A percentile compares a stretch with the other conserved stretches of the same genome.
Conservation (phyloP, 2,329 filamentous ascomycete species). For the Sarocladium strictum region DNA sequence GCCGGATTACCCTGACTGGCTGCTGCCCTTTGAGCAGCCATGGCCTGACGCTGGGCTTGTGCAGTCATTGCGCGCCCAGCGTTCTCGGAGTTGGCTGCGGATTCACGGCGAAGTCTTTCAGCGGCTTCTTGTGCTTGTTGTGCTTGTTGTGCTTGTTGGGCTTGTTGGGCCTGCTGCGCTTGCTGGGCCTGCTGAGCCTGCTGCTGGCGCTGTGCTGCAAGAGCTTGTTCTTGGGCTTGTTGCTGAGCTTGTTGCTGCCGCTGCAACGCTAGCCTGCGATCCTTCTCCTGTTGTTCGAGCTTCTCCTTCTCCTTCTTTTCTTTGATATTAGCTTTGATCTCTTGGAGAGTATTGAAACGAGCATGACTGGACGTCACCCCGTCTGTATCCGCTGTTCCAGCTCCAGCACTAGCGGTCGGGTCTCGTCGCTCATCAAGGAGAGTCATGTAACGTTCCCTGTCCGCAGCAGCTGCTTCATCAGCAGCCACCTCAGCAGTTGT, state of each 20-base stretch:
- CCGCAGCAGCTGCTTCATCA: constrained; percentile 85
- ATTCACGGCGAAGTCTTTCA: constrained; percentile 2
- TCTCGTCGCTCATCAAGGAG: constrained; percentile 79
- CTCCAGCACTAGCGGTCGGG: constrained; percentile 50
- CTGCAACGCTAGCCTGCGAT: constrained; percentile 44
- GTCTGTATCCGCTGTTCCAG: constrained; percentile 61
- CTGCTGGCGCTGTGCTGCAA: constrained; percentile 20
- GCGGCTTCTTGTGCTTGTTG: constrained; percentile 16
- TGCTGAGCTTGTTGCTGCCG: constrained; percentile 47
- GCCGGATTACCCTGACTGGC: constrained; percentile 13
- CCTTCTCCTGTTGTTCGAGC: constrained; percentile 56
- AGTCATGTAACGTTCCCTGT: constrained; percentile 88
- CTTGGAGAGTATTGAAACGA: constrained; percentile 83
- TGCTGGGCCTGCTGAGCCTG: constrained; percentile 16
- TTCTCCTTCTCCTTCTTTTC: constrained; percentile 76
- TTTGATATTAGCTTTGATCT: constrained; percentile 71
- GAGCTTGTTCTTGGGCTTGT: constrained; percentile 31
- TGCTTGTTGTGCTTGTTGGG: constrained; percentile 6
- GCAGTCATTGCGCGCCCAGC: neutral
- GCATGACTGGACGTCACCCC: constrained; percentile 60
- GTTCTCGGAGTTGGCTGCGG: neutral
- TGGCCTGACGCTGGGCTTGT: constrained; percentile 23
- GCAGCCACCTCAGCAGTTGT: constrained; percentile 93
- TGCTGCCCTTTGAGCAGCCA: constrained; percentile 26
- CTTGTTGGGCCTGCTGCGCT: constrained; percentile 18